Percentiles rank a stretch among this genome's conserved stretches.
These are phyloP conservation scores for Rhizopogon vulgaris DNA, from an alignment of 768 basidiomycete genomes.

Conservation along the genomic window DNA sequence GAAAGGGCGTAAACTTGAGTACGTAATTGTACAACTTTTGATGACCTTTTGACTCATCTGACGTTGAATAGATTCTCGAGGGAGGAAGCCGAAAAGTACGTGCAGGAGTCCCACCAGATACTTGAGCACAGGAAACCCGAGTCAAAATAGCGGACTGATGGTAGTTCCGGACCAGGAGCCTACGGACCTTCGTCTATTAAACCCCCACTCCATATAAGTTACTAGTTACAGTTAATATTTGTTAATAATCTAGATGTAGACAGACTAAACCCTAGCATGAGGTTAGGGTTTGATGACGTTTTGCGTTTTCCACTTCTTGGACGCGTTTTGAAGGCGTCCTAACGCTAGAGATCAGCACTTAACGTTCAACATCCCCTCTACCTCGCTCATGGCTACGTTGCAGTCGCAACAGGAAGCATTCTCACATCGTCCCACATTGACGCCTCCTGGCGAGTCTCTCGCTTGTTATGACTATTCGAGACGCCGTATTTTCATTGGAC, in stretches of 20 bases:
- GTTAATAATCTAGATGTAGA: neutral
- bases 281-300: conserved; percentile 21
- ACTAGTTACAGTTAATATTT: neutral
- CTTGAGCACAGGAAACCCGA: conserved; percentile 24
- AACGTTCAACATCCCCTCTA: neutral
- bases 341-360: neutral
- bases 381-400: neutral
- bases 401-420: neutral
- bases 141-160: conserved; percentile 18
- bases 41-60: neutral
- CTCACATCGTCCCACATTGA: neutral
- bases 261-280: conserved; percentile 1
- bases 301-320: neutral
- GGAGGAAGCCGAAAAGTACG: conserved; percentile 58
- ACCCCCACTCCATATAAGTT: conserved; percentile 4
- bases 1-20: conserved; percentile 76
- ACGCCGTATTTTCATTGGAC: conserved; percentile 67
- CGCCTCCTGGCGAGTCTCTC: neutral
- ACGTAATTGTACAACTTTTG: conserved; percentile 22
- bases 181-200: conserved; percentile 4
- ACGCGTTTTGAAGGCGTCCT: neutral
- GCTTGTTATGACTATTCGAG: conserved; percentile 25
- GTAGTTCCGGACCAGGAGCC: neutral
- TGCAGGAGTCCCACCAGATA: conserved; percentile 53
- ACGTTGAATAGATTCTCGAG: conserved; percentile 51